Evolutionary conservation across 768 basidiomycete species (phyloP).

Genomic region (Psilocybe cubensis): DNA sequence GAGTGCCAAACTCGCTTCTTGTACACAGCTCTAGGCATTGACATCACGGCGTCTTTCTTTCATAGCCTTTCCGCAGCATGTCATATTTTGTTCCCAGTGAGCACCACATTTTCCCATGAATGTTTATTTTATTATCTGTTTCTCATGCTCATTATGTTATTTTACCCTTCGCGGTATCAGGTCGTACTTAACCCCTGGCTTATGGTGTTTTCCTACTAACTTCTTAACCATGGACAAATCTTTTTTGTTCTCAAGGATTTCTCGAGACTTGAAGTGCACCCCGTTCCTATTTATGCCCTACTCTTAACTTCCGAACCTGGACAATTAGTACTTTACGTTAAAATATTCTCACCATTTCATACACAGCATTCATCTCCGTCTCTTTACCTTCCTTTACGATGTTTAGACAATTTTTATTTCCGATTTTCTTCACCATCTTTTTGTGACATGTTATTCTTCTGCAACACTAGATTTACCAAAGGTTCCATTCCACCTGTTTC

Average conservation of each 20-base stretch:
- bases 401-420: background rate
- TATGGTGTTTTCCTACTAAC: conserved; percentile 70
- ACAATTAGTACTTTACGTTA: background rate
- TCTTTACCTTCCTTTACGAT: too few species aligned
- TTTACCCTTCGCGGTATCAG: conserved; percentile 22
- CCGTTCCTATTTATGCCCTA: background rate
- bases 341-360: background rate
- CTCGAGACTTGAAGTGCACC: background rate
- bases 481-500: too few species aligned
- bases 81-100: conserved; percentile 74
- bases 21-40: conserved; percentile 27
- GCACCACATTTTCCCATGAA: conserved; percentile 22
- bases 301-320: background rate
- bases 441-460: too few species aligned
- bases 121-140: conserved; percentile 4
- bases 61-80: conserved; percentile 63
- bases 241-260: background rate
- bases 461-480: too few species aligned
- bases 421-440: background rate
- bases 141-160: background rate
- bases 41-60: conserved; percentile 24
- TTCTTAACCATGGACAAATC: background rate
- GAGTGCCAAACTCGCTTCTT: conserved; percentile 25
- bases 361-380: background rate
- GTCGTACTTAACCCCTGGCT: conserved; percentile 53